These are phyloP conservation scores for Amyloporia xantha DNA, from an alignment of 768 basidiomycete species.

Conservation along the genomic window DNA sequence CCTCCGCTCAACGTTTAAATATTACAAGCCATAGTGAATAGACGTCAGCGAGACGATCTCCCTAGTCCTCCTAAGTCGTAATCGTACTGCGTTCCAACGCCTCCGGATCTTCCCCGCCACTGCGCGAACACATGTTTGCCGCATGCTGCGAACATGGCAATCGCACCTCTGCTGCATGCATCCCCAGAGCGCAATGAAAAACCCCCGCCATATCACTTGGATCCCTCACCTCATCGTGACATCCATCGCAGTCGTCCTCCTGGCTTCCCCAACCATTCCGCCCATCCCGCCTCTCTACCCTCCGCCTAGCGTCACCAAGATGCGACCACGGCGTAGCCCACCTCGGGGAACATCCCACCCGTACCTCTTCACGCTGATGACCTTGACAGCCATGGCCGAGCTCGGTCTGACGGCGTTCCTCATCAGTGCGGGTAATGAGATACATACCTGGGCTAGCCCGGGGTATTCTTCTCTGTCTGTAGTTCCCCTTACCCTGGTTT, in stretches of 20 bases:
- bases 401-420: conserved; percentile 71
- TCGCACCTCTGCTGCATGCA: conserved; percentile 10
- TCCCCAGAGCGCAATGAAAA: conserved; percentile 1
- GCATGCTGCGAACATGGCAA: no score
- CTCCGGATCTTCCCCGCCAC: no score
- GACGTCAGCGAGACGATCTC: no score
- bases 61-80: no score
- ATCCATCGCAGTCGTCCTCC: not conserved
- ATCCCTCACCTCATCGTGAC: not conserved
- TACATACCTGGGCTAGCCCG: conserved; percentile 50
- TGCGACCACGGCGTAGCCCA: conserved; percentile 9
- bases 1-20: no score
- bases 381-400: conserved; percentile 61
- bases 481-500: not conserved
- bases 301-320: conserved; percentile 8
- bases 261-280: not conserved
- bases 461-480: conserved; percentile 62
- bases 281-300: conserved; percentile 6
- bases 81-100: no score
- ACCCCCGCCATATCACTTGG: not conserved
- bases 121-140: conserved; percentile 8
- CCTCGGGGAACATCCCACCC: conserved; percentile 23
- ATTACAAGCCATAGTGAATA: no score
- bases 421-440: conserved; percentile 60
- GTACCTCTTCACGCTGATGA: conserved; percentile 44